Evolutionary conservation across 208 protist genomes (phyloP), one percentile per base, ranked within the genome.

Genomic region (Leishmania major): DNA sequence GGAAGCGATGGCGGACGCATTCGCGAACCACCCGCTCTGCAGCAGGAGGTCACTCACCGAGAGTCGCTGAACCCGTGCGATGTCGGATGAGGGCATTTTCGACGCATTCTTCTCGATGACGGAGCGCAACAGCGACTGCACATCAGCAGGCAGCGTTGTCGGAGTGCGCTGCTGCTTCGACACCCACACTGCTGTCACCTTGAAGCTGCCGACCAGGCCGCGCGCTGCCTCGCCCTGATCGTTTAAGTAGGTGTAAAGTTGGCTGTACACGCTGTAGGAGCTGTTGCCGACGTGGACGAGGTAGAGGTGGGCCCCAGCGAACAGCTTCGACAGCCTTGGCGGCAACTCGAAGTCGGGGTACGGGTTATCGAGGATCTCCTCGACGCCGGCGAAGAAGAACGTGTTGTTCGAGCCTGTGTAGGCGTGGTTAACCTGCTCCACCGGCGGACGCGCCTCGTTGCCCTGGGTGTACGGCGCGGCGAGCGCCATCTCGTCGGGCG

Each of bases 341-440:
- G 79, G 77, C 35, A 75, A 78, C 66, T 86, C 62, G 31, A 92
- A 88, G 76, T 84, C 70, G 2, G 85, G 83, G 25, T 37, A 57
- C 53, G 77, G 79, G 37, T 83, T 80, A 35, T 55, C 77, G 37
- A 95, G 81, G 6, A 78, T 67, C n/a, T 82, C 86, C 57, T 93
- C 90, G 35, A 90, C 80, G 17, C 92, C 92, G 17, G 87, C 92
- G 78, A 89, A 91, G 76, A 95, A 95, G 47, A 94, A 89, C 15
- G 92, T 93, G 31, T 79, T 79, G 55, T 87, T 83, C 1, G 83
- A 53, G n/a, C 35, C 78, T 19, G 69, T 37, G 51, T 81, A 75
- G 25, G 76, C 77, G 67, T 87, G 82, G 3, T 78, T 77, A 13
- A 78, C 86, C 45, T 85, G 69, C 43, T 85, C 79, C 17, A 88